phyloP scores from a whole-genome alignment of 257 asterid genomes.

The Nicotiana undulata region DNA sequence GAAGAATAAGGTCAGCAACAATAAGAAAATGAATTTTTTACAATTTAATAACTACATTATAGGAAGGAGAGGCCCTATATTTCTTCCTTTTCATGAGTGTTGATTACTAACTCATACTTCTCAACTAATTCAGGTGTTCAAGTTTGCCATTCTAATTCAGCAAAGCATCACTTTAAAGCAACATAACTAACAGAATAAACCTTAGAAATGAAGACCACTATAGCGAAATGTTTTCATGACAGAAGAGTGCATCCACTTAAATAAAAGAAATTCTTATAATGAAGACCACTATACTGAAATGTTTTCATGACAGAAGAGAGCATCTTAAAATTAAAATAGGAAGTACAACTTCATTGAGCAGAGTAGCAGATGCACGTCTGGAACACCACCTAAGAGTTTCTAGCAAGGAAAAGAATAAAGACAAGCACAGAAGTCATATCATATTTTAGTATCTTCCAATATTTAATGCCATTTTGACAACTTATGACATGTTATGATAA shows the following conservation, averaged over 20 bases:
- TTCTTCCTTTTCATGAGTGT: neutral
- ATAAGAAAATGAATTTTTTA: neutral
- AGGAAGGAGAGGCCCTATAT: neutral
- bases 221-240: neutral
- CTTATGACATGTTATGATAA: neutral
- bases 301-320: neutral
- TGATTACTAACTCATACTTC: neutral
- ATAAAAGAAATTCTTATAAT: neutral
- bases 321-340: neutral
- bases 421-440: neutral
- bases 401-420: neutral
- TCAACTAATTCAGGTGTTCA: neutral
- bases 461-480: neutral
- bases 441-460: neutral
- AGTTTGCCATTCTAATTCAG: neutral
- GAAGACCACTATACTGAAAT: neutral
- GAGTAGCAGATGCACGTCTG: neutral
- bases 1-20: constrained; percentile 1
- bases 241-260: neutral
- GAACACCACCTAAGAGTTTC: neutral
- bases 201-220: neutral
- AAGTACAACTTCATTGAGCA: neutral
- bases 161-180: neutral
- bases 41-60: neutral
- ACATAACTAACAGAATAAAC: neutral